Base-by-base conservation (phyloP, 116 monocot genomes). In the Phalaenopsis hybrid region DNA sequence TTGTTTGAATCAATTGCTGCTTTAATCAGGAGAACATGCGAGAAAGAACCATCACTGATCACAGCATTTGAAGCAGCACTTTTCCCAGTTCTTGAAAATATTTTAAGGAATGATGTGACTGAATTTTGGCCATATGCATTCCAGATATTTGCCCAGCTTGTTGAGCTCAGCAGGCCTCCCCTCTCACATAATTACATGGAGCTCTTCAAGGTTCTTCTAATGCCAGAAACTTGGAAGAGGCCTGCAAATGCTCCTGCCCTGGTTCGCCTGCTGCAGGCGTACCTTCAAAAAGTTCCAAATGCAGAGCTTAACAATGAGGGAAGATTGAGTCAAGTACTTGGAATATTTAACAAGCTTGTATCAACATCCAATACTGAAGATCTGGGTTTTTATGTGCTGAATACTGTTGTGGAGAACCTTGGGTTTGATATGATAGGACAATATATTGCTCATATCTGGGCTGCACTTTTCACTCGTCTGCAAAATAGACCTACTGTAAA, bases 91-190 rank as follows among this genome's bases (percentile, higher is more conserved):
- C 89, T 99, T 8, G 86, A 93, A 82, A 93, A 68, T 78, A 99
- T 95, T 52, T 72, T 99, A 76, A 87, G 79, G 11, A 88, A 93
- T 72, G 93, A 99, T 73, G 89, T 99, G 8, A 81, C 91, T 2
- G 98, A 99, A 85, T 99, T 99, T 82, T 95, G 95, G 98, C 93
- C 98, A 31, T 99, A 95, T 84, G 88, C 95, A 5, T 99, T 99
- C 78, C 98, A 99, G 87, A 92, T 99, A 41, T 99, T 99, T 82
- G 88, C 98, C 48, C 93, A 92, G 83, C 91, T 99, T 76, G 90
- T 99, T 77, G 93, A 94, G 34, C 82, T 88, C 52, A 92, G 84
- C 45, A 83, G 46, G 20, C 98, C 98, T 0, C 98, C 98, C 6
- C 85, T 99, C 41, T 89, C 98, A 28, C 85, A 61, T 43, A 90